Conservation (phyloP, 352 stramenopile genomes). For the Phytopythium boreale region DNA sequence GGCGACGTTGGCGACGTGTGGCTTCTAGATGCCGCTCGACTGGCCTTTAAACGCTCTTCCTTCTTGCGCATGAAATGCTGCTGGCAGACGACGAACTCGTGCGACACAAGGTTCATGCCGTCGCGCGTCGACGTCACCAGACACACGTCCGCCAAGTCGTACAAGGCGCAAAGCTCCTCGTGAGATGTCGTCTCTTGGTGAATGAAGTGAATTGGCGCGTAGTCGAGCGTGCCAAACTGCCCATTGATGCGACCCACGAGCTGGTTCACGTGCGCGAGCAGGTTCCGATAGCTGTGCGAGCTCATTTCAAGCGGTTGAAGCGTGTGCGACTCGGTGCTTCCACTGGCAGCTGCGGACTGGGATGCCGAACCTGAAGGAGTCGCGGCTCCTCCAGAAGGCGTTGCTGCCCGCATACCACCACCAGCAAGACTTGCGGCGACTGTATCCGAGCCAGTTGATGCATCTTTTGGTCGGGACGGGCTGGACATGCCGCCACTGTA, state of each 20-base stretch:
- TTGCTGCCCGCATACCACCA: background rate
- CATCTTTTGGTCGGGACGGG: conserved; percentile 1
- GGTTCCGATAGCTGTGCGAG: conserved; percentile 64
- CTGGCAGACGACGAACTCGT: conserved; percentile 89
- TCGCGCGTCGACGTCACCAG: conserved; percentile 87
- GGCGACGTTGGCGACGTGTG: conserved; percentile 1
- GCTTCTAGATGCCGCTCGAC: conserved; percentile 18
- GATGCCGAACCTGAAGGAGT: background rate
- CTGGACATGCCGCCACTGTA: conserved; percentile 1
- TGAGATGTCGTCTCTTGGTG: conserved; percentile 73
- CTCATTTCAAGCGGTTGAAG: conserved; percentile 75
- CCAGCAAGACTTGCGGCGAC: conserved; percentile 6
- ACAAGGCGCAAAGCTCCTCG: conserved; percentile 87
- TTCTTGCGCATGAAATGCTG: conserved; percentile 83
- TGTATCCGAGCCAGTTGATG: background rate
- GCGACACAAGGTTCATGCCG: conserved; percentile 89
- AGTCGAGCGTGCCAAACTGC: conserved; percentile 83
- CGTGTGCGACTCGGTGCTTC: background rate
- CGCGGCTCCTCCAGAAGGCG: background rate
- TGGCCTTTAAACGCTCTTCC: conserved; percentile 56
- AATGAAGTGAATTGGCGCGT: conserved; percentile 91
- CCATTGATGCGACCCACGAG: conserved; percentile 89
- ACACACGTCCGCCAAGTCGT: conserved; percentile 87
- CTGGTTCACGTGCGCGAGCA: conserved; percentile 83
- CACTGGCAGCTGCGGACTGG: background rate